Evolutionary conservation across 2,329 filamentous ascomycete genomes (phyloP).

Genomic region (Colletotrichum caudatum): DNA sequence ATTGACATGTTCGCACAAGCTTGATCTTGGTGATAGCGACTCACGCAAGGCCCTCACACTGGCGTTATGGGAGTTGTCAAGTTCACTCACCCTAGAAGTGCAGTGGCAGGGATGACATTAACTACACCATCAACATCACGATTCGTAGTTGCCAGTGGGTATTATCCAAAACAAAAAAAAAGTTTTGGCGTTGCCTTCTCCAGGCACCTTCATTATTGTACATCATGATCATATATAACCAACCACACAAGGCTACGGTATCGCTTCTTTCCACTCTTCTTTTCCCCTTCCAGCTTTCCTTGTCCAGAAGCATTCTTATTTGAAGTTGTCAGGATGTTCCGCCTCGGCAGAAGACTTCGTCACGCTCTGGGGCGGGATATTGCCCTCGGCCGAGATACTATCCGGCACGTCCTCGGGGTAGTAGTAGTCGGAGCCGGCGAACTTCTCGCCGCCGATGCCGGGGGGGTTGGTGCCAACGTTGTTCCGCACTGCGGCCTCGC

Average conservation of each 20-base stretch:
- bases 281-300: too few relatives aligned
- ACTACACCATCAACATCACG: not conserved
- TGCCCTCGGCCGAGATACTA: slow-evolving; percentile 50
- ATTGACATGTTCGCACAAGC: not conserved
- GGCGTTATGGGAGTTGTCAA: not conserved
- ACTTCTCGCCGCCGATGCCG: slow-evolving; percentile 53
- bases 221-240: slow-evolving; percentile 25
- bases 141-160: not conserved
- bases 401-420: slow-evolving; percentile 56
- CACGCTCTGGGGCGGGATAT: slow-evolving; percentile 56
- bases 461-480: slow-evolving; percentile 54
- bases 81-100: not conserved
- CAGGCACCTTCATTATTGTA: slow-evolving; percentile 21
- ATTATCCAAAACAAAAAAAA: not conserved
- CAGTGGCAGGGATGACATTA: not conserved
- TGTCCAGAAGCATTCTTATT: not conserved
- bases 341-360: slow-evolving; percentile 51
- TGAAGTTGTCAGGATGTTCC: slow-evolving; percentile 40
- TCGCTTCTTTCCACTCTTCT: slow-evolving; percentile 13
- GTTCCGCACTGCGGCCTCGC: slow-evolving; percentile 52
- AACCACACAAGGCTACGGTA: slow-evolving; percentile 14
- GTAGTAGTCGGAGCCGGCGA: slow-evolving; percentile 57
- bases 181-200: not conserved
- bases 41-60: not conserved
- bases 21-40: not conserved